Evolutionary conservation across 495 filamentous ascomycete genomes (phyloP).

Genomic region (Aspergillus nidulans): DNA sequence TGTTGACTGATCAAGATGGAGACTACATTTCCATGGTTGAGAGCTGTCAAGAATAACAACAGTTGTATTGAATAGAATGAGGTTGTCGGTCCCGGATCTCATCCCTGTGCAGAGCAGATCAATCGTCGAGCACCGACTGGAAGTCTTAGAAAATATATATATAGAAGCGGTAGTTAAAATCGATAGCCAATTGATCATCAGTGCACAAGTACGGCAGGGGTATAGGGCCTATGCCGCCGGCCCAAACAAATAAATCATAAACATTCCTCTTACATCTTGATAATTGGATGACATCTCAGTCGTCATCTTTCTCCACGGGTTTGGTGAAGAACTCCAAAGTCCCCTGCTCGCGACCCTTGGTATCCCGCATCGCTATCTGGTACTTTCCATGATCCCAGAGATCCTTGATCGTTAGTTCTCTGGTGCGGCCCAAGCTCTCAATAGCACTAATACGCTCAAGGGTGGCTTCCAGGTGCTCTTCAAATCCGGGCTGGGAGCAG

Average conservation of each 20-base stretch:
- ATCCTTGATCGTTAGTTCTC: conserved; percentile 87
- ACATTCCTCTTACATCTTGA: not conserved
- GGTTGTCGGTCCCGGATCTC: too few relatives aligned
- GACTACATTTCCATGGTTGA: not conserved
- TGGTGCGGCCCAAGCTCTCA: conserved; percentile 86
- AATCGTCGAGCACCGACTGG: too few relatives aligned
- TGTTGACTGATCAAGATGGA: not conserved
- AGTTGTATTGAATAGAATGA: too few relatives aligned
- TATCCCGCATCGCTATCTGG: conserved; percentile 54
- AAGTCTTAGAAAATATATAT: too few relatives aligned
- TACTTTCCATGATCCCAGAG: conserved; percentile 76
- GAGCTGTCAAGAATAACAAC: too few relatives aligned
- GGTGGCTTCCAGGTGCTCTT: conserved; percentile 75
- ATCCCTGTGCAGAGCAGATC: too few relatives aligned
- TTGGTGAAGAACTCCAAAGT: conserved; percentile 43
- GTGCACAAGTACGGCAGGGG: not conserved
- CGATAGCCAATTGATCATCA: not conserved
- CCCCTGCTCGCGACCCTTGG: conserved; percentile 44
- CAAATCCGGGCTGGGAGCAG: conserved; percentile 66
- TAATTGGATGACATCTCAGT: not conserved
- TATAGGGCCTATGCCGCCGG: not conserved
- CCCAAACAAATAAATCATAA: conserved; percentile 1
- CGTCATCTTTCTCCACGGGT: conserved; percentile 28
- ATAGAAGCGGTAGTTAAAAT: too few relatives aligned
- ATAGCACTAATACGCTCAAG: conserved; percentile 81